Evolutionary conservation across 2,329 filamentous ascomycete genomes (phyloP).

Genomic region (Ambrosiella beaveri): DNA sequence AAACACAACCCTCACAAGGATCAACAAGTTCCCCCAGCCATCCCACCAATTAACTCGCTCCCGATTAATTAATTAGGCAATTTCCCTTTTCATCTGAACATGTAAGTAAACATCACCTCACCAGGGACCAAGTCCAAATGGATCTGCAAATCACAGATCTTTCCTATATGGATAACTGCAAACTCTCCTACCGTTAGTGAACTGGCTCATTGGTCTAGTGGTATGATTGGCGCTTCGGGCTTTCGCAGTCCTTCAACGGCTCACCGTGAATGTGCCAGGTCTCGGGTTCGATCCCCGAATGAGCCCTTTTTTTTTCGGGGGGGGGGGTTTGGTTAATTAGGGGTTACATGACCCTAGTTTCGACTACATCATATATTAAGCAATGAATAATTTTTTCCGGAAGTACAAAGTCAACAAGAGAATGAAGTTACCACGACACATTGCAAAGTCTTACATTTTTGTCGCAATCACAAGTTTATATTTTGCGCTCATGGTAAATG

Average conservation of each 20-base stretch:
- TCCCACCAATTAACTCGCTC: no score
- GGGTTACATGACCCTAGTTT: no score
- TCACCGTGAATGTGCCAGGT: constrained; percentile 10
- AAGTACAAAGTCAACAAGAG: no score
- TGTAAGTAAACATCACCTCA: not conserved
- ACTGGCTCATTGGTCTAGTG: constrained; percentile 15
- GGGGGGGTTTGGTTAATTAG: no score
- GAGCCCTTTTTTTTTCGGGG: constrained; percentile 4
- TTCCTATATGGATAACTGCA: not conserved
- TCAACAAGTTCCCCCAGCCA: no score
- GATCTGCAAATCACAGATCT: not conserved
- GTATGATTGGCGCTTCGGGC: constrained; percentile 13
- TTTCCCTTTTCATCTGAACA: not conserved
- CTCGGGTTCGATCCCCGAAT: constrained; percentile 12
- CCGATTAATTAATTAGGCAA: not conserved
- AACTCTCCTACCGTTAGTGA: not conserved
- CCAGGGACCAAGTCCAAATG: no score
- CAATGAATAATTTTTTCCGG: no score
- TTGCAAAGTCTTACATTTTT: no score
- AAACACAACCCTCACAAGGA: no score
- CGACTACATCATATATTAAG: no score
- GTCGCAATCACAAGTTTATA: not conserved
- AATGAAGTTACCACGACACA: no score
- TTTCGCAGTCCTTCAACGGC: constrained; percentile 7
- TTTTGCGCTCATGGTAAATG: not conserved